Evolutionary conservation across 2,329 filamentous ascomycete genomes (phyloP).

Genomic region (Dothidotthia symphoricarpi): DNA sequence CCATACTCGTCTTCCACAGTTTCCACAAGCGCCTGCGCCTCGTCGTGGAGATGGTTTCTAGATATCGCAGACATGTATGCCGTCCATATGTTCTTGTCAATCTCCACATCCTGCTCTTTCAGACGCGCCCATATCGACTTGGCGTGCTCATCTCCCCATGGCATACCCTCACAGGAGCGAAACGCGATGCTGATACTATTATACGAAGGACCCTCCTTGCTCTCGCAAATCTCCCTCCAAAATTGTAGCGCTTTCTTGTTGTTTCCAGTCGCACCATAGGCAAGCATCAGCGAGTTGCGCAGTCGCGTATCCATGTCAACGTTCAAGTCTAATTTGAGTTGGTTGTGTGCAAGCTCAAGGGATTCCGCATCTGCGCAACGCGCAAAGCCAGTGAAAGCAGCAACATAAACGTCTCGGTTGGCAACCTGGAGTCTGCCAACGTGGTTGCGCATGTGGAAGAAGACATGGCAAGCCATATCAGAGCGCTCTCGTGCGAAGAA

Average conservation of each 20-base stretch:
- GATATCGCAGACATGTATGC: conserved; percentile 76
- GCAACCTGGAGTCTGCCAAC: conserved; percentile 63
- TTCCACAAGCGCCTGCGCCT: conserved; percentile 64
- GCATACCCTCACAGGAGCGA: conserved; percentile 66
- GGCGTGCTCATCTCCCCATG: conserved; percentile 47
- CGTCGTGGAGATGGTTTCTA: conserved; percentile 67
- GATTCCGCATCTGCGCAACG: conserved; percentile 59
- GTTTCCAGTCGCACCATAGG: conserved; percentile 69
- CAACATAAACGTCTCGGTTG: conserved; percentile 70
- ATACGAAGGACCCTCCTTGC: conserved; percentile 81
- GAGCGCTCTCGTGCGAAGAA: conserved; percentile 77
- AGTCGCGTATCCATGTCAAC: conserved; percentile 74
- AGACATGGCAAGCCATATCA: conserved; percentile 83
- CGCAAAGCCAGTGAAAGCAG: conserved; percentile 74
- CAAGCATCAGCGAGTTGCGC: conserved; percentile 83
- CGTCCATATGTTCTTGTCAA: conserved; percentile 70
- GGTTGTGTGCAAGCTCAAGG: conserved; percentile 79
- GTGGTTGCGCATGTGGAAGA: conserved; percentile 90
- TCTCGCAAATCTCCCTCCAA: conserved; percentile 81
- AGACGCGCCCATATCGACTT: conserved; percentile 68
- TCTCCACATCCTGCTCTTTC: conserved; percentile 71
- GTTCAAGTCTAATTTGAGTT: conserved; percentile 87
- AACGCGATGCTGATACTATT: conserved; percentile 79
- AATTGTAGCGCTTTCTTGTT: conserved; percentile 69
- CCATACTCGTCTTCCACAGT: conserved; percentile 67